A percentile compares a stretch with the other conserved stretches of the same genome.
phyloP scores from a whole-genome alignment of 805 yeast species.

The Lipomyces spencermartinsiae region DNA sequence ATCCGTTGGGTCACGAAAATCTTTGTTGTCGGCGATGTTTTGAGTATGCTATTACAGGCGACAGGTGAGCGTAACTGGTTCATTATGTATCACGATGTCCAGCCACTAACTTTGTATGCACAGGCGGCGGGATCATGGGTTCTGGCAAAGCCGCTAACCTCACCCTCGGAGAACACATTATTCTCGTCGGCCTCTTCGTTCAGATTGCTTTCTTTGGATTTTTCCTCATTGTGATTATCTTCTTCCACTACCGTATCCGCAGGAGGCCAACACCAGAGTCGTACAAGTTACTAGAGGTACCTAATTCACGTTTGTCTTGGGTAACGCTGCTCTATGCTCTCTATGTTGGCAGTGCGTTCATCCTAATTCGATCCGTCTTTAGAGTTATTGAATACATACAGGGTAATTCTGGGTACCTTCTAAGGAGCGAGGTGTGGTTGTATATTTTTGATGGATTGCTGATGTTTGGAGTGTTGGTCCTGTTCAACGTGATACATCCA shows the following conservation, averaged over 20 bases:
- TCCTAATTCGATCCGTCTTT: slow-evolving; percentile 13
- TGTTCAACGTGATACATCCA: slow-evolving; percentile 2
- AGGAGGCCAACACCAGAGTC: neutral
- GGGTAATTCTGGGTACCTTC: slow-evolving; percentile 17
- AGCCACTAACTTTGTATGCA: neutral
- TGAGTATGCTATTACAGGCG: neutral
- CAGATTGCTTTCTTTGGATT: slow-evolving; percentile 46
- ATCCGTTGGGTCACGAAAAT: slow-evolving; percentile 35
- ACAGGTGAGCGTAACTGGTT: too few relatives aligned
- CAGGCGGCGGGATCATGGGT: slow-evolving; percentile 6
- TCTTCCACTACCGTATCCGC: slow-evolving; percentile 28
- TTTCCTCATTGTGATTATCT: slow-evolving; percentile 41
- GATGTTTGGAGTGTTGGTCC: slow-evolving; percentile 9
- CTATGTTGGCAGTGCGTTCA: slow-evolving; percentile 6
- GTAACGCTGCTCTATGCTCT: neutral
- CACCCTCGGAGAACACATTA: slow-evolving; percentile 40
- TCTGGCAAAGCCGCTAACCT: neutral
- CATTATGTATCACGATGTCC: too few relatives aligned
- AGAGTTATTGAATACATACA: slow-evolving; percentile 10
- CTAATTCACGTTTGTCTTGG: neutral
- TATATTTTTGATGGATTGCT: slow-evolving; percentile 16
- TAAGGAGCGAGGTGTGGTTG: slow-evolving; percentile 13
- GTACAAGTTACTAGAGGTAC: neutral
- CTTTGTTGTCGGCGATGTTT: slow-evolving; percentile 41
- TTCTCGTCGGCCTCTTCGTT: slow-evolving; percentile 46